Conservation (phyloP, 2,329 filamentous ascomycete species). For the Pseudocercospora pini-densiflorae region DNA sequence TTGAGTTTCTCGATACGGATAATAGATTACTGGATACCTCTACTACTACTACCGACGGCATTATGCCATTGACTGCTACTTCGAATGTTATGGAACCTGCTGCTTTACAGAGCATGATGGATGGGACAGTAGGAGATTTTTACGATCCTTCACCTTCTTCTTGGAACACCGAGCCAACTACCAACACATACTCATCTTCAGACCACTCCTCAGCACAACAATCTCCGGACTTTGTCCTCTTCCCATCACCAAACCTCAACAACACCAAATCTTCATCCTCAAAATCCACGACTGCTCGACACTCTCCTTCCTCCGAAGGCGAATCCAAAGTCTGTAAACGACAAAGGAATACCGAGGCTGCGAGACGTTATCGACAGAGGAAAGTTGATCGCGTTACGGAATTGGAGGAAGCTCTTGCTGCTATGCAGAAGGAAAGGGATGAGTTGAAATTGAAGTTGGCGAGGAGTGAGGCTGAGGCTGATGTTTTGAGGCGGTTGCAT, state of each 20-base stretch:
- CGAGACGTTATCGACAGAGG: slow-evolving; percentile 72
- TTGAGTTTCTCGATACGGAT: neutral
- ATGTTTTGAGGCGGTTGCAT: slow-evolving; percentile 51
- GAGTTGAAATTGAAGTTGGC: slow-evolving; percentile 66
- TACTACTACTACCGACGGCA: neutral
- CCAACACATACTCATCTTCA: neutral
- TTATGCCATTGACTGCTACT: neutral
- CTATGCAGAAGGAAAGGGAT: slow-evolving; percentile 66
- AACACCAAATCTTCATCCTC: neutral
- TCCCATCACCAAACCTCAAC: neutral
- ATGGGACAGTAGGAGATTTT: neutral
- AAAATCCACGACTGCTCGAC: neutral
- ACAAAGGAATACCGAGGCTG: slow-evolving; percentile 71
- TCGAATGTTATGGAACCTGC: neutral
- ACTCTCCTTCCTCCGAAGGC: slow-evolving; percentile 14
- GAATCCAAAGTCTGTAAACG: slow-evolving; percentile 54
- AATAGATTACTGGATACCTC: neutral
- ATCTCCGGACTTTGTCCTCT: slow-evolving; percentile 7
- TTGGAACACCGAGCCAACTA: neutral
- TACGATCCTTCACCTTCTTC: neutral
- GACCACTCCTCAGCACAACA: neutral
- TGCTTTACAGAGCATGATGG: neutral
- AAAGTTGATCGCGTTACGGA: slow-evolving; percentile 68
- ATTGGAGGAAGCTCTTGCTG: slow-evolving; percentile 63
- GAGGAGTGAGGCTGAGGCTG: slow-evolving; percentile 67